Evolutionary conservation across 768 basidiomycete genomes (phyloP).

Genomic region (Mrakia blollopis): DNA sequence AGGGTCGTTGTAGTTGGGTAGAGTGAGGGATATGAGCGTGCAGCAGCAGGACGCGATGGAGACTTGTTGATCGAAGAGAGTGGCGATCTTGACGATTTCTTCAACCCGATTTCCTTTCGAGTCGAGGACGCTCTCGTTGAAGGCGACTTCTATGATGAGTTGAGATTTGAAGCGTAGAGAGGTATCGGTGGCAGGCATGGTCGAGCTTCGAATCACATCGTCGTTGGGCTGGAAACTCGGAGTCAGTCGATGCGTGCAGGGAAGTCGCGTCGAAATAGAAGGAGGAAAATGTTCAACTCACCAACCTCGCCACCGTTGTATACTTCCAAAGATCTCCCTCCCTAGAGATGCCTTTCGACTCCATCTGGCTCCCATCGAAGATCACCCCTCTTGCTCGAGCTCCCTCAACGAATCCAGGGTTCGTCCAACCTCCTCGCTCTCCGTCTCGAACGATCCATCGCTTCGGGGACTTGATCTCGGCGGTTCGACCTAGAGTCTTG

Average conservation of each 20-base stretch:
- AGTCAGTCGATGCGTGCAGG: not conserved
- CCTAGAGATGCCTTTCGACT: not conserved
- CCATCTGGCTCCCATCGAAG: conserved; percentile 4
- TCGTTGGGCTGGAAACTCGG: conserved; percentile 3
- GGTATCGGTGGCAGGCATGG: conserved; percentile 1
- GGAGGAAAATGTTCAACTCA: not conserved
- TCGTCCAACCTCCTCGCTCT: not conserved
- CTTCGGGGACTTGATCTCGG: not conserved
- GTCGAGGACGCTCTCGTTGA: not conserved
- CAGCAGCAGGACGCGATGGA: conserved; percentile 13
- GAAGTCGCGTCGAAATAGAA: not conserved
- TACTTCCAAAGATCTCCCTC: conserved; percentile 8
- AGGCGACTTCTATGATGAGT: conserved; percentile 5
- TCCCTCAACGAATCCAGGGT: not conserved
- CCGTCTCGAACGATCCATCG: not conserved
- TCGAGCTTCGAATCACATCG: not conserved
- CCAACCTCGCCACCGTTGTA: not conserved
- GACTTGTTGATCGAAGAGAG: not conserved
- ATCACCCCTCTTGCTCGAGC: not conserved
- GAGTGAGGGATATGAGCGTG: not conserved
- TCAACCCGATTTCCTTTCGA: not conserved
- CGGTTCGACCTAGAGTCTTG: not conserved
- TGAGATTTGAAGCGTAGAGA: not conserved
- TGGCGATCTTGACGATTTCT: conserved; percentile 3
- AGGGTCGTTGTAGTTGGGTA: not conserved